Evolutionary conservation across 495 filamentous ascomycete genomes (phyloP), one percentile per base, ranked within the genome.

Genomic region (Diplogelasinospora grovesii): DNA sequence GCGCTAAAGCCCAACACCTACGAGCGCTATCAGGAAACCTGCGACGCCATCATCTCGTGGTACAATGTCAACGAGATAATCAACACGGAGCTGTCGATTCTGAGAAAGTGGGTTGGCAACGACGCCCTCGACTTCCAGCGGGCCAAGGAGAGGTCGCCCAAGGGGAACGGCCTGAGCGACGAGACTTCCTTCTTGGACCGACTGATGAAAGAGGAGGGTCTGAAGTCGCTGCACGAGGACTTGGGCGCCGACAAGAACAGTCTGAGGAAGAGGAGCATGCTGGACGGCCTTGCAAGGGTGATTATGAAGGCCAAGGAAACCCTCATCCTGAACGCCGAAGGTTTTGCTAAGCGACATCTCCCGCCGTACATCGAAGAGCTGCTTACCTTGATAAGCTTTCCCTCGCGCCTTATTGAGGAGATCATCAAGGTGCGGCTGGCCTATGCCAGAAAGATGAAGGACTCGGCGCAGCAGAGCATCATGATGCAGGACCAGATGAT

Each of bases 401-500:
- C 92, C 1, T 93, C 89, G 2, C 83, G 92, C 4, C 69, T 98
- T 22, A 90, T 98, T 15, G 89, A 97, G 59, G 92, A 97, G 55
- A 92, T 98, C 56, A 96, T 96, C 58, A 83, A 83, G 19, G 81
- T 96, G 52, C 83, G 93, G 25, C 72, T 97, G n/a, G 81, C 79
- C 22, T 96, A 94, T 58, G 89, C 89, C 5, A 86, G 79, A 53
- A 89, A 88, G 50, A 95, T 96, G 81, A 92, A 89, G 59, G 92
- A 97, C 43, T 69, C 72, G 11, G 82, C 83, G 0, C 81, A 86
- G 53, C 83, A 92, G 51, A 87, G 86, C 45, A 72, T 81, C 13
- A 85, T 98, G 66, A 82, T 98, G 73, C 83, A 90, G 38, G 89
- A 95, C 49, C 89, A 96, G 56, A 89, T 97, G 83, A 94, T 98